Percentiles rank a stretch among this genome's conserved stretches.
Conservation (phyloP, 129 eudicot species). For the Kitagawia praeruptora region DNA sequence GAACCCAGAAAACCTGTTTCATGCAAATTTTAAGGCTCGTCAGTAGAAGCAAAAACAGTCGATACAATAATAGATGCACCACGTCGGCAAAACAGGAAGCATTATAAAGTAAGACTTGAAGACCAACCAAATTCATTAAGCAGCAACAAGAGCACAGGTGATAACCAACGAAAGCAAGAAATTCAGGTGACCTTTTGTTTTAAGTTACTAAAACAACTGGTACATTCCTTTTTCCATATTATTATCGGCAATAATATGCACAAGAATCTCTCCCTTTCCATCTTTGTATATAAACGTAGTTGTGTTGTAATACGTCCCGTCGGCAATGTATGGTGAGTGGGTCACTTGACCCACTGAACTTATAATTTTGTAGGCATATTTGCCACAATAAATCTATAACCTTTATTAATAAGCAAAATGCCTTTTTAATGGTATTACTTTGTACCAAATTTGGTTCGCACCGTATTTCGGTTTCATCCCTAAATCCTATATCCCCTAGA, state of each 20-base stretch:
- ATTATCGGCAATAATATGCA: not conserved
- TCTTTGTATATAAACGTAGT: not conserved
- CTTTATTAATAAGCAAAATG: too few species aligned
- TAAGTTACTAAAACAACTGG: too few species aligned
- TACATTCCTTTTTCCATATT: too few species aligned
- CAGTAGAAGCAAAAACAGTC: not conserved
- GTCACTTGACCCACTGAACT: not conserved
- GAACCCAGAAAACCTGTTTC: constrained; percentile 4
- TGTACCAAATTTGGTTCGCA: too few species aligned
- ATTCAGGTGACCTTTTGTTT: not conserved
- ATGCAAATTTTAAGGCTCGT: not conserved
- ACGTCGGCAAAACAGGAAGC: not conserved
- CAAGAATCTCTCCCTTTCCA: not conserved
- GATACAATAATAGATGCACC: not conserved
- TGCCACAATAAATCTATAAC: too few species aligned
- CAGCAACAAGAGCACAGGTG: not conserved
- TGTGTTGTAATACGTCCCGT: not conserved
- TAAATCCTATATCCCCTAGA: too few species aligned
- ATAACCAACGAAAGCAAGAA: not conserved
- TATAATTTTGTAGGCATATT: not conserved
- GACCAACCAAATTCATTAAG: not conserved
- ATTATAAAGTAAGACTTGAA: not conserved
- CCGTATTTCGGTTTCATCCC: too few species aligned
- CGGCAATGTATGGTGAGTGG: not conserved
- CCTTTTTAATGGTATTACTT: too few species aligned